Evolutionary conservation across 768 basidiomycete species (phyloP).

Genomic region (Tremella yokohamensis): DNA sequence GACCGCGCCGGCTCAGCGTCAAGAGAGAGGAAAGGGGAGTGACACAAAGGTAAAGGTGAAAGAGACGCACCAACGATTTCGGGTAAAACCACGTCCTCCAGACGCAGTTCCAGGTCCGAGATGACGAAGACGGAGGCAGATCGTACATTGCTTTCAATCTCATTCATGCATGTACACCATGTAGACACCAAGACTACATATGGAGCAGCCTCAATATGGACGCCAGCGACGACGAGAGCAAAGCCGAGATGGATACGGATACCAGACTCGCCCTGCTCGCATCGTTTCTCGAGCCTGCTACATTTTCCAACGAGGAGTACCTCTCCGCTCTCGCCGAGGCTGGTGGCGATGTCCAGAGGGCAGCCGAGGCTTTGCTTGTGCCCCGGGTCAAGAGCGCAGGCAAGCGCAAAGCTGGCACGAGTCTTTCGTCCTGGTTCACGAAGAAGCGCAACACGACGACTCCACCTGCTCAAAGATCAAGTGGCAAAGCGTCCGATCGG

Average conservation of each 20-base stretch:
- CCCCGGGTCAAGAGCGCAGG: conserved; percentile 24
- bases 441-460: conserved; percentile 4
- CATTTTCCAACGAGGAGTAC: conserved; percentile 24
- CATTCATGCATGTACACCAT: too few relatives aligned
- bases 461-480: not conserved
- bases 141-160: too few relatives aligned
- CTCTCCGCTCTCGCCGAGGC: conserved; percentile 27
- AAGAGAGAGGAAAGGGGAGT: too few relatives aligned
- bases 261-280: conserved; percentile 37
- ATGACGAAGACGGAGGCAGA: too few relatives aligned
- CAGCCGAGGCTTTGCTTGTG: conserved; percentile 42
- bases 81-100: too few relatives aligned
- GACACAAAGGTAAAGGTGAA: conserved; percentile 4
- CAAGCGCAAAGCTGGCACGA: conserved; percentile 23
- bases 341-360: conserved; percentile 35
- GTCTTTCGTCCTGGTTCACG: conserved; percentile 25
- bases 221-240: not conserved
- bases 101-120: too few relatives aligned
- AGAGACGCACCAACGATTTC: not conserved
- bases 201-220: too few relatives aligned
- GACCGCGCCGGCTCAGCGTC: too few relatives aligned
- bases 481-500: too few relatives aligned
- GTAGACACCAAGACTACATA: too few relatives aligned
- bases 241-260: conserved; percentile 10
- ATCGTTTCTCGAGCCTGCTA: conserved; percentile 43